These are phyloP conservation scores for Annona squamosa DNA, from an alignment of 164 flowering plant species.

Conservation along the genomic window DNA sequence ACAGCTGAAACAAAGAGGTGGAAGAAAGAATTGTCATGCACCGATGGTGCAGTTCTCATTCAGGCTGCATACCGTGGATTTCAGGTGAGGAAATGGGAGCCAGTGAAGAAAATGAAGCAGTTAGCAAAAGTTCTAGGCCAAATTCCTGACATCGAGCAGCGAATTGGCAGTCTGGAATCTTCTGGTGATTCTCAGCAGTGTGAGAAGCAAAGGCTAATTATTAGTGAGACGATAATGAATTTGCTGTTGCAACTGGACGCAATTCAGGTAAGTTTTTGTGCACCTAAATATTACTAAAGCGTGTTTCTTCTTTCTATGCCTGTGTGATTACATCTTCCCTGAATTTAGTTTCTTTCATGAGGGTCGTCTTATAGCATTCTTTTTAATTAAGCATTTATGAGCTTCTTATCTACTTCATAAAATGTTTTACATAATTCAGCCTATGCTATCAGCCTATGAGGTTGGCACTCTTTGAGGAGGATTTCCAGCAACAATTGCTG, in stretches of 20 bases:
- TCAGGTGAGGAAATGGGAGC: constrained; percentile 58
- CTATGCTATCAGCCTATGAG: too few relatives aligned
- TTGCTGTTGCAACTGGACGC: constrained; percentile 60
- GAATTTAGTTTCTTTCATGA: not conserved
- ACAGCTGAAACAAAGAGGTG: constrained; percentile 4
- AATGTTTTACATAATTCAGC: too few relatives aligned
- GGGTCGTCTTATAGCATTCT: too few relatives aligned
- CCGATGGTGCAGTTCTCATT: constrained; percentile 50
- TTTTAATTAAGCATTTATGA: too few relatives aligned
- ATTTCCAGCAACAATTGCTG: too few relatives aligned
- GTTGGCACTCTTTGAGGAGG: too few relatives aligned
- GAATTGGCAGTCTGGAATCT: constrained; percentile 30
- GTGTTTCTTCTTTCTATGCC: not conserved
- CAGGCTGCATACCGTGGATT: constrained; percentile 69
- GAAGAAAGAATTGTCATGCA: constrained; percentile 23
- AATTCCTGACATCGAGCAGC: constrained; percentile 24
- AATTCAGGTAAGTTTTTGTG: constrained; percentile 49
- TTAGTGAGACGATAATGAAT: constrained; percentile 64
- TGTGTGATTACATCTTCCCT: not conserved
- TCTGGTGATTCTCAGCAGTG: constrained; percentile 18
- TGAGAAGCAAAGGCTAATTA: constrained; percentile 29
- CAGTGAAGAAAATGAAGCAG: constrained; percentile 57
- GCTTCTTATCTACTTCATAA: too few relatives aligned
- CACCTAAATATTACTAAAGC: not conserved
- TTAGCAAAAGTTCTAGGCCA: constrained; percentile 36